A percentile compares a stretch with the other conserved stretches of the same genome.
Evolutionary conservation across 441 rosid species (phyloP).

Genomic region (Eruca vesicaria): DNA sequence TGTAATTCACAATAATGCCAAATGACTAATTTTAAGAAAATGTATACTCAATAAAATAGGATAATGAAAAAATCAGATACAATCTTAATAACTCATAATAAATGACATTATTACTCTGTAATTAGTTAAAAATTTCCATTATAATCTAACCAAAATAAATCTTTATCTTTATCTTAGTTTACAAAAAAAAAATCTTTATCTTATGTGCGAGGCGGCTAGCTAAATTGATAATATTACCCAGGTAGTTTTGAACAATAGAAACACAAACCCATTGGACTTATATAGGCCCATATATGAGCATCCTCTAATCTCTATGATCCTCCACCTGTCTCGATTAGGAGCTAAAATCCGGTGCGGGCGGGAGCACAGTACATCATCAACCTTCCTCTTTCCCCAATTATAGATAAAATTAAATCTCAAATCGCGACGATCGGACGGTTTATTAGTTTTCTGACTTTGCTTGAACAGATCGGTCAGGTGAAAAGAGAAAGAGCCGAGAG

Average conservation of each 20-base stretch:
- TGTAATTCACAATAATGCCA: neutral
- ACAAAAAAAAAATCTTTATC: too few relatives aligned
- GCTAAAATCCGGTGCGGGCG: conserved; percentile 12
- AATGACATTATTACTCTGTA: neutral
- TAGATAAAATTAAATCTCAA: neutral
- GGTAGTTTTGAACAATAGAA: neutral
- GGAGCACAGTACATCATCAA: conserved; percentile 3
- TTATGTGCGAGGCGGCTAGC: neutral
- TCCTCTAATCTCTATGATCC: neutral
- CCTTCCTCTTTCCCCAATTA: neutral
- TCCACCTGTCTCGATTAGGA: neutral
- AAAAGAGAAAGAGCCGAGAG: neutral
- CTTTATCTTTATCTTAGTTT: too few relatives aligned
- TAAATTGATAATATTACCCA: neutral
- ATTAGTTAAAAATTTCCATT: neutral
- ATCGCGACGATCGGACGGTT: conserved; percentile 32
- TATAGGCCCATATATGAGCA: conserved; percentile 1
- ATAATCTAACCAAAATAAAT: too few relatives aligned
- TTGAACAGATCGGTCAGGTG: conserved; percentile 33
- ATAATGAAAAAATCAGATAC: too few relatives aligned
- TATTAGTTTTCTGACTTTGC: conserved; percentile 34
- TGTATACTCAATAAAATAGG: neutral
- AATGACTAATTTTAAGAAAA: neutral
- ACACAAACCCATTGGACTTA: neutral
- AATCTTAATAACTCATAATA: too few relatives aligned